A percentile compares a stretch with the other conserved stretches of the same genome.
Evolutionary conservation across 176 grass and related monocot species (phyloP).

Genomic region (Tillandsia fasciculata): DNA sequence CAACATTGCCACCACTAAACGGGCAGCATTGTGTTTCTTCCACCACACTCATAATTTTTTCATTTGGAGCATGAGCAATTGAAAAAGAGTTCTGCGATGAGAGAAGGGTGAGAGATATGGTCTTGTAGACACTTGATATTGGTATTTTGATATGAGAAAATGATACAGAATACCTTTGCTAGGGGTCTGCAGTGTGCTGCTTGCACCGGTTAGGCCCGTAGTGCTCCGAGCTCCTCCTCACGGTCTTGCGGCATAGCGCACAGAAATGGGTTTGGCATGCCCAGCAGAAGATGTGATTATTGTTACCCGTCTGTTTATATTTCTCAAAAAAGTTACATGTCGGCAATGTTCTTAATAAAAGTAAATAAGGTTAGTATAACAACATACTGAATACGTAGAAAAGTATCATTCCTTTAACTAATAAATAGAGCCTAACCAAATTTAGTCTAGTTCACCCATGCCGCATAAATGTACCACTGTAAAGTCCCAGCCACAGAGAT

Average conservation of each 20-base stretch:
- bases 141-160: no score
- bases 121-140: no score
- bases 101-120: no score
- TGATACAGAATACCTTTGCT: not conserved
- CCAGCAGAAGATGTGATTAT: conserved; percentile 45
- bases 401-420: not conserved
- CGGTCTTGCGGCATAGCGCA: conserved; percentile 33
- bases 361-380: not conserved
- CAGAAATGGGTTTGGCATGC: conserved; percentile 46
- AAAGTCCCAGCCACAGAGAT: no score
- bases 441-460: not conserved
- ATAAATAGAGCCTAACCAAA: not conserved
- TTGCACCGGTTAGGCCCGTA: conserved; percentile 69
- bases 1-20: no score
- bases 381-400: no score
- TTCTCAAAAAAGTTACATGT: not conserved
- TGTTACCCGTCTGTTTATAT: conserved; percentile 45
- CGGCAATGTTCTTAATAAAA: not conserved
- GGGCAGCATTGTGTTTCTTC: no score
- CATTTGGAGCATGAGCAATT: no score
- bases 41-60: no score
- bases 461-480: no score
- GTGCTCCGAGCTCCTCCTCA: conserved; percentile 40
- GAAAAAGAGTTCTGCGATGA: no score
- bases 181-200: conserved; percentile 50